Conservation (phyloP, 441 rosid genomes). For the Aleurites moluccanus region DNA sequence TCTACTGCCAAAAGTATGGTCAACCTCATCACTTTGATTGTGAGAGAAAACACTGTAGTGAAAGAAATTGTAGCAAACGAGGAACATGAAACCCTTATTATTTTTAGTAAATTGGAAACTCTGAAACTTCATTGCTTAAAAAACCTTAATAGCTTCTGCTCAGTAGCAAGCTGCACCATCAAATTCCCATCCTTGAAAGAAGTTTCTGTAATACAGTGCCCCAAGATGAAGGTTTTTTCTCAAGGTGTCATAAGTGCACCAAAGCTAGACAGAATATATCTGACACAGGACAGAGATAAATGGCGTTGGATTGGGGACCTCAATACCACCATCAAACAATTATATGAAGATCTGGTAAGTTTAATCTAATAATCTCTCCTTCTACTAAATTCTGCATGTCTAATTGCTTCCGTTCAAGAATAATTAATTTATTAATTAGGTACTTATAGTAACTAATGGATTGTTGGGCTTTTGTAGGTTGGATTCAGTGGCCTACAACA, state of each 20-base stretch:
- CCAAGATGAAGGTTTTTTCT: conserved; percentile 25
- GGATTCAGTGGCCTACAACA: background rate
- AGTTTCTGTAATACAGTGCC: conserved; percentile 17
- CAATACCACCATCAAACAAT: conserved; percentile 5
- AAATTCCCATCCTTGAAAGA: conserved; percentile 22
- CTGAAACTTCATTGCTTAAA: conserved; percentile 8
- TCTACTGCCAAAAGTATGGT: conserved; percentile 20
- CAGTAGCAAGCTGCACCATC: conserved; percentile 3
- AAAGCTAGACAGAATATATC: background rate
- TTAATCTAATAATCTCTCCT: background rate
- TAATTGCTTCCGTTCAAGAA: background rate
- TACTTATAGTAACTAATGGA: background rate
- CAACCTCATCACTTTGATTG: conserved; percentile 13
- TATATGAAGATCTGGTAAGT: conserved; percentile 4
- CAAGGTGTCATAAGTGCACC: background rate
- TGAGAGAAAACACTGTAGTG: conserved; percentile 1
- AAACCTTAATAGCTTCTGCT: conserved; percentile 29
- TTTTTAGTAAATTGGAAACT: conserved; percentile 18
- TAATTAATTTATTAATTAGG: no score
- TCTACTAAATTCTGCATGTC: background rate
- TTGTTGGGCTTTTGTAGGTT: background rate
- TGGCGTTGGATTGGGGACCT: conserved; percentile 10
- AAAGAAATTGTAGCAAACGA: conserved; percentile 14
- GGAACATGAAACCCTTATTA: background rate
- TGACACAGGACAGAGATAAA: background rate